phyloP scores from a whole-genome alignment of 768 basidiomycete species.

The Suillus subluteus region DNA sequence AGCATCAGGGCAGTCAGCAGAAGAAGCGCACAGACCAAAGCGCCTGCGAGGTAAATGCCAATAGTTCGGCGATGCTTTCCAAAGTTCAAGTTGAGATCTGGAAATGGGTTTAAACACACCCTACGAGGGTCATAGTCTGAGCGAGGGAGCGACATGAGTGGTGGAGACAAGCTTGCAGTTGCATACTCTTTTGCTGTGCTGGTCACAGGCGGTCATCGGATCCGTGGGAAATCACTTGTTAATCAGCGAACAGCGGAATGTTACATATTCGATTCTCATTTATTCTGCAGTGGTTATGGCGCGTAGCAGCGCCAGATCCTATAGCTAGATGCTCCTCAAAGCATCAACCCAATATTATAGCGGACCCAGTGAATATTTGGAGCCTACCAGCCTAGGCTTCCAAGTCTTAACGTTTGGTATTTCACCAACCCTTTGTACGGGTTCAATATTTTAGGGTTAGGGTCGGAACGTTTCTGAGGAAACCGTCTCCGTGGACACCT shows the following conservation, averaged over 20 bases:
- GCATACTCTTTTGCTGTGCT: background rate
- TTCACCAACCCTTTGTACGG: background rate
- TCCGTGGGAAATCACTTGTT: background rate
- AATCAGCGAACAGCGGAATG: background rate
- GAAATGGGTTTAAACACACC: slow-evolving; percentile 88
- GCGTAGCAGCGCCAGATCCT: background rate
- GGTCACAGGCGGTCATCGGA: background rate
- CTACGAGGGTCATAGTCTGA: slow-evolving; percentile 84
- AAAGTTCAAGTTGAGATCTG: slow-evolving; percentile 70
- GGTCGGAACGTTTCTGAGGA: background rate
- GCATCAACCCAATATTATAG: background rate
- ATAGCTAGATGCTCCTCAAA: background rate
- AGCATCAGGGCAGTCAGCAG: slow-evolving; percentile 1
- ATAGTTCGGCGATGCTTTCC: slow-evolving; percentile 80
- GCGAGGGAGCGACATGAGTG: slow-evolving; percentile 64
- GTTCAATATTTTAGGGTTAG: background rate
- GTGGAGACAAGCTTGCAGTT: background rate
- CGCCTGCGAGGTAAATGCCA: slow-evolving; percentile 91
- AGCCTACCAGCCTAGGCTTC: background rate
- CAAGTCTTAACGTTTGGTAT: background rate
- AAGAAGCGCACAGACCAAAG: slow-evolving; percentile 67
- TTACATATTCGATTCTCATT: background rate
- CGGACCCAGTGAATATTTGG: background rate
- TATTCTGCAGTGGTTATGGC: background rate
- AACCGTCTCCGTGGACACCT: slow-evolving; percentile 7